Conservation (phyloP, 2,329 filamentous ascomycete genomes). For the Colletotrichum somersetense region DNA sequence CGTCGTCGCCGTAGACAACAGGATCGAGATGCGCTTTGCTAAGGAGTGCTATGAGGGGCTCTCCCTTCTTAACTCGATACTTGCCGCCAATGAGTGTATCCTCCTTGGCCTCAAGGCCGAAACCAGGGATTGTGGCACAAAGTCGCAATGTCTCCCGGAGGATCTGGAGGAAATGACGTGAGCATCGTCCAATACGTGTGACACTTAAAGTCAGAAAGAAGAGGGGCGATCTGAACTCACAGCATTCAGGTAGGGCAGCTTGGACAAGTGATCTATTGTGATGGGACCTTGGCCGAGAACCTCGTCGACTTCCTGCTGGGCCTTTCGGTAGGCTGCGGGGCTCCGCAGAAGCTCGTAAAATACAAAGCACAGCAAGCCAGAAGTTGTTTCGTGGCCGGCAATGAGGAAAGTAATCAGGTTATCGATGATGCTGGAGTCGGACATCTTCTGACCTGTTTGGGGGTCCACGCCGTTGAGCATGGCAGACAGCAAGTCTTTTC, state of each 20-base stretch:
- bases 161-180: slow-evolving; percentile 45
- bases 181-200: slow-evolving; percentile 13
- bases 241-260: slow-evolving; percentile 73
- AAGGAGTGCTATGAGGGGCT: slow-evolving; percentile 60
- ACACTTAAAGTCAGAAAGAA: neutral
- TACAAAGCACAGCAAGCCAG: slow-evolving; percentile 73
- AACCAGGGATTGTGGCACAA: slow-evolving; percentile 46
- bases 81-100: slow-evolving; percentile 65
- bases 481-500: slow-evolving; percentile 74
- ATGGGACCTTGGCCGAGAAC: slow-evolving; percentile 71
- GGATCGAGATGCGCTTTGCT: slow-evolving; percentile 67
- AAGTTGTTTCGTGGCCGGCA: slow-evolving; percentile 77
- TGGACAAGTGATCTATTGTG: slow-evolving; percentile 68
- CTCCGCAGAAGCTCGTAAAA: slow-evolving; percentile 76
- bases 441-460: slow-evolving; percentile 72
- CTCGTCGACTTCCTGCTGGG: slow-evolving; percentile 75
- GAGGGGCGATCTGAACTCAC: slow-evolving; percentile 40
- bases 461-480: slow-evolving; percentile 75
- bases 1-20: slow-evolving; percentile 67
- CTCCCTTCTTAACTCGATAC: slow-evolving; percentile 62
- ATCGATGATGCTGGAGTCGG: slow-evolving; percentile 70
- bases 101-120: slow-evolving; percentile 50
- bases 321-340: slow-evolving; percentile 69
- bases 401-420: slow-evolving; percentile 80
- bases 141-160: slow-evolving; percentile 66